Conservation (phyloP, 2,329 filamentous ascomycete genomes). For the Diaporthe sp. region DNA sequence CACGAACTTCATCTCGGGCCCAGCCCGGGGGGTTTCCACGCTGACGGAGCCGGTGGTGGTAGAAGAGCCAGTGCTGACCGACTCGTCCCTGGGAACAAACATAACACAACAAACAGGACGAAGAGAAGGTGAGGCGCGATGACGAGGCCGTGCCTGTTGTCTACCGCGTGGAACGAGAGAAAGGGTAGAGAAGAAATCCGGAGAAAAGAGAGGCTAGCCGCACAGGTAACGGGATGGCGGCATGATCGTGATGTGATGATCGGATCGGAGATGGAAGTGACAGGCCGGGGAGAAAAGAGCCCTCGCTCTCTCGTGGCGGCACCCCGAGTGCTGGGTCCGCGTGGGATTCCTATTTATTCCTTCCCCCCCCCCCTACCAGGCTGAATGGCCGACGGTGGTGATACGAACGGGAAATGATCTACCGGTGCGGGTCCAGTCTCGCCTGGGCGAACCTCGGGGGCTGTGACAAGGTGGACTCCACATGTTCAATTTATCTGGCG, state of each 20-base stretch:
- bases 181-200: background rate
- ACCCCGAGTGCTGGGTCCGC: conserved; percentile 15
- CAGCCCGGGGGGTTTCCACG: conserved; percentile 2
- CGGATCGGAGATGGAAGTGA: conserved; percentile 20
- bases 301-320: conserved; percentile 1
- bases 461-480: conserved; percentile 20
- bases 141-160: background rate
- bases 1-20: conserved; percentile 27
- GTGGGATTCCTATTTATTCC: conserved; percentile 25
- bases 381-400: background rate
- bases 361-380: background rate
- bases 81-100: background rate
- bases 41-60: conserved; percentile 7
- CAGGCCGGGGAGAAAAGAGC: conserved; percentile 18
- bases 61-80: conserved; percentile 13
- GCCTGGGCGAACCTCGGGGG: background rate
- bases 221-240: conserved; percentile 21
- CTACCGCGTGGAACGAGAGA: background rate
- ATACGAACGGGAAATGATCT: conserved; percentile 27
- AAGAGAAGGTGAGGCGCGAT: background rate
- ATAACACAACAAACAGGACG: background rate
- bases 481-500: conserved; percentile 28
- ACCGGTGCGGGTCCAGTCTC: conserved; percentile 12
- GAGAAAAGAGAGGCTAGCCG: conserved; percentile 14
- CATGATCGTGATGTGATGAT: conserved; percentile 26